Percentiles rank a stretch among this genome's conserved stretches.
phyloP scores from a whole-genome alignment of 2,329 filamentous ascomycete species.

The Emergomyces pasteurianus region DNA sequence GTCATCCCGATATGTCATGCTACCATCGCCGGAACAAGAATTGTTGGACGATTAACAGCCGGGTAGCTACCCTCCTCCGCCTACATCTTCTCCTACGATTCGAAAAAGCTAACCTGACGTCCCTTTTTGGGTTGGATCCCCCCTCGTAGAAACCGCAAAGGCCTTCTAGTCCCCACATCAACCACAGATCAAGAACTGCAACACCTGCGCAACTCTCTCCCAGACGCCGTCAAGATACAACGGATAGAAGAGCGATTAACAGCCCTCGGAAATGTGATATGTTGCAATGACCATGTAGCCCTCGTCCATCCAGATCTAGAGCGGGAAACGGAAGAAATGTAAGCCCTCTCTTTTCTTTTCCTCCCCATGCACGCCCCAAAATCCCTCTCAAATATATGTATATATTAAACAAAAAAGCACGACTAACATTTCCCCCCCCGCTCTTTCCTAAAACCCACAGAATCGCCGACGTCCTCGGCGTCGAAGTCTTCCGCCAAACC shows the following conservation, averaged over 20 bases:
- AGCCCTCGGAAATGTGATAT: slow-evolving; percentile 93
- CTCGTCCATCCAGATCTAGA: slow-evolving; percentile 93
- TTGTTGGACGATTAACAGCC: slow-evolving; percentile 88
- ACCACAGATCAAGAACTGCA: slow-evolving; percentile 98
- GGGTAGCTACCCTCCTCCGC: slow-evolving; percentile 43
- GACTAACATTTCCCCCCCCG: neutral
- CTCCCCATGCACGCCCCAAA: neutral
- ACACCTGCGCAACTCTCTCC: slow-evolving; percentile 88
- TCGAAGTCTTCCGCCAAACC: slow-evolving; percentile 63
- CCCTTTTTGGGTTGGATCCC: too few species aligned
- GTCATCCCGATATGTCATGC: slow-evolving; percentile 94
- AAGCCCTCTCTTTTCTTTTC: slow-evolving; percentile 8
- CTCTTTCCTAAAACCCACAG: slow-evolving; percentile 13
- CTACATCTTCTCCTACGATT: neutral
- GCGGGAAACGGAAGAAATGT: slow-evolving; percentile 94
- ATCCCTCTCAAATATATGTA: too few species aligned
- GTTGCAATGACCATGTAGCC: slow-evolving; percentile 91
- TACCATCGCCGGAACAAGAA: slow-evolving; percentile 91
- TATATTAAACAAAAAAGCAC: too few species aligned
- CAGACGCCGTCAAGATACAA: slow-evolving; percentile 85
- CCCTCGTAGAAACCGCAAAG: slow-evolving; percentile 68
- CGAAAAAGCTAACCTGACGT: neutral
- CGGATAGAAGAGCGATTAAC: slow-evolving; percentile 95
- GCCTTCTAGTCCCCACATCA: slow-evolving; percentile 86
- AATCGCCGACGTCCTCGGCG: slow-evolving; percentile 70